Percentiles rank a stretch among this genome's conserved stretches.
Conservation (phyloP, 2,329 filamentous ascomycete genomes). For the Ophiosphaerella narmari region DNA sequence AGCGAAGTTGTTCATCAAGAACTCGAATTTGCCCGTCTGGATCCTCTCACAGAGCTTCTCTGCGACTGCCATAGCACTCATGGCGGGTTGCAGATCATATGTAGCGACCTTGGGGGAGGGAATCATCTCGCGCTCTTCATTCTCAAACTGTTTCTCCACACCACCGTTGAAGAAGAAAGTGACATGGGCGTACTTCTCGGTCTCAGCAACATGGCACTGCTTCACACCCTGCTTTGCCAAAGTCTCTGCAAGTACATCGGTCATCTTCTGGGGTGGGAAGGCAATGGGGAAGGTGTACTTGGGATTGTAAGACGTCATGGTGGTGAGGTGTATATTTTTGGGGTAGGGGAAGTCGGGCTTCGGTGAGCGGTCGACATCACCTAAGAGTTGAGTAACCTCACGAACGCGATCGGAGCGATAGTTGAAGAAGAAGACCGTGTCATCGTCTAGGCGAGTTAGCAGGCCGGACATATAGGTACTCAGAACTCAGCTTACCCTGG, state of each 20-base stretch:
- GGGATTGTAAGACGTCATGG: slow-evolving; percentile 98
- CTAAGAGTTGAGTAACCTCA: slow-evolving; percentile 92
- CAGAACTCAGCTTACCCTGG: slow-evolving; percentile 62
- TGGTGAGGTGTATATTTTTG: slow-evolving; percentile 83
- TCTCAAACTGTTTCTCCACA: slow-evolving; percentile 92
- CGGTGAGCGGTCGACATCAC: slow-evolving; percentile 88
- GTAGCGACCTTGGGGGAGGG: slow-evolving; percentile 93
- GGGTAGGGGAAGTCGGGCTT: slow-evolving; percentile 91
- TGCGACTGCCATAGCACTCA: slow-evolving; percentile 90
- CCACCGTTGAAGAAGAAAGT: slow-evolving; percentile 99
- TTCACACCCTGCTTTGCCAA: slow-evolving; percentile 84
- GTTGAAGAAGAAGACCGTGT: slow-evolving; percentile 99
- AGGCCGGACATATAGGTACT: slow-evolving; percentile 33
- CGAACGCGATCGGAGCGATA: slow-evolving; percentile 97
- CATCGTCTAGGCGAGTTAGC: slow-evolving; percentile 66
- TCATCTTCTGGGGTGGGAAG: slow-evolving; percentile 94
- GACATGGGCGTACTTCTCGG: slow-evolving; percentile 98
- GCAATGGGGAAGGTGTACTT: slow-evolving; percentile 92
- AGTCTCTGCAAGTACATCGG: slow-evolving; percentile 97
- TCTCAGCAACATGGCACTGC: slow-evolving; percentile 97
- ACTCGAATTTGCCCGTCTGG: slow-evolving; percentile 83
- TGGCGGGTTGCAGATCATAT: slow-evolving; percentile 92
- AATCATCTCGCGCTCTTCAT: slow-evolving; percentile 91
- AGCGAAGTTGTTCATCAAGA: slow-evolving; percentile 99
- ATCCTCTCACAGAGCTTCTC: slow-evolving; percentile 89